A percentile compares a stretch with the other conserved stretches of the same genome.
These are phyloP conservation scores for Hippophae rhamnoides DNA, from an alignment of 306 rosid species.

Conservation along the genomic window DNA sequence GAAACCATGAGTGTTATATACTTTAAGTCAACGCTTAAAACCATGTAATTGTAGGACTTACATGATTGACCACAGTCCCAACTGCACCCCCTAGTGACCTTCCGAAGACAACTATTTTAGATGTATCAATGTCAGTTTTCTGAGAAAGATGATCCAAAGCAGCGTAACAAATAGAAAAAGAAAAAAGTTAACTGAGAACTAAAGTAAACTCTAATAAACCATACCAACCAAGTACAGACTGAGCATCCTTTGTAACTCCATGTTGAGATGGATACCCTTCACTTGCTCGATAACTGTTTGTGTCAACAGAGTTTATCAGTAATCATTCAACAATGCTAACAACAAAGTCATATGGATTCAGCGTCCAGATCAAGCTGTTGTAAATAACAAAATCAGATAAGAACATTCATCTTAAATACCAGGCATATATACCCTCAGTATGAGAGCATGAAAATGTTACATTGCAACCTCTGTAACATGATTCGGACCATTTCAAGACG, in stretches of 20 bases:
- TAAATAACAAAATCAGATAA: background rate
- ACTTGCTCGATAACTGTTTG: constrained; percentile 84
- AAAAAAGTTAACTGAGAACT: constrained; percentile 4
- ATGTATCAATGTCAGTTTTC: constrained; percentile 82
- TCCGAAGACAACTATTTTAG: constrained; percentile 89
- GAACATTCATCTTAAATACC: constrained; percentile 7
- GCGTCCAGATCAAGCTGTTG: constrained; percentile 2
- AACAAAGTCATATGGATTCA: constrained; percentile 1
- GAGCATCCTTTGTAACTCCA: constrained; percentile 89
- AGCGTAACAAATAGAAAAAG: constrained; percentile 43
- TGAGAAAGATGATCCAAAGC: constrained; percentile 96
- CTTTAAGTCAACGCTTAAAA: background rate
- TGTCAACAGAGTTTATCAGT: constrained; percentile 8
- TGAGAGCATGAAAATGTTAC: constrained; percentile 95
- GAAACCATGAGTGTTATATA: too few species aligned
- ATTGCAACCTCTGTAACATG: constrained; percentile 72
- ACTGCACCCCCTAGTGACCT: constrained; percentile 99
- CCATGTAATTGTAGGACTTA: constrained; percentile 5
- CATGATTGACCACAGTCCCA: constrained; percentile 55
- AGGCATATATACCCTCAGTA: constrained; percentile 75
- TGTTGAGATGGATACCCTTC: constrained; percentile 97
- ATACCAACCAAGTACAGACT: constrained; percentile 32
- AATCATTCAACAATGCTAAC: background rate
- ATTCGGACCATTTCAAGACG: constrained; percentile 96
- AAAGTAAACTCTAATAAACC: constrained; percentile 1